phyloP scores from a whole-genome alignment of 768 basidiomycete species.

The Hygrocybe punicea region DNA sequence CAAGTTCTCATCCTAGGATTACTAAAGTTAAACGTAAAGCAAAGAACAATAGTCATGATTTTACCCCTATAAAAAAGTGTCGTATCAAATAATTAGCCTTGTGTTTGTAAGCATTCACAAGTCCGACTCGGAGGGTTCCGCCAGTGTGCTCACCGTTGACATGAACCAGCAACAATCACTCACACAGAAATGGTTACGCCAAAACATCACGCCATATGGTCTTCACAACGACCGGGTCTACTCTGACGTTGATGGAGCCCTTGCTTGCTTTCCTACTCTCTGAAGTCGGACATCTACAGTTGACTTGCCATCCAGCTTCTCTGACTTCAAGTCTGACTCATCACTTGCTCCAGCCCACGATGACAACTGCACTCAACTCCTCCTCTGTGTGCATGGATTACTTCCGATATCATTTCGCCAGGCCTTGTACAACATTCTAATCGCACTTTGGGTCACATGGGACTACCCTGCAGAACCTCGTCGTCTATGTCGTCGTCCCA shows the following conservation, averaged over 20 bases:
- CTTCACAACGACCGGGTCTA: conserved; percentile 53
- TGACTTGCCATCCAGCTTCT: conserved; percentile 24
- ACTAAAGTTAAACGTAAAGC: too few species aligned
- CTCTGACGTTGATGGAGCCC: conserved; percentile 56
- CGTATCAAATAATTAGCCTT: too few species aligned
- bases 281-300: conserved; percentile 82
- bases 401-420: conserved; percentile 79
- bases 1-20: too few species aligned
- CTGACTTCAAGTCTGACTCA: background rate
- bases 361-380: conserved; percentile 87
- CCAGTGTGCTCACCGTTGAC: too few species aligned
- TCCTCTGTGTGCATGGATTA: conserved; percentile 88
- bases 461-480: conserved; percentile 85
- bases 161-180: conserved; percentile 33
- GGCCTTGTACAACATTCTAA: conserved; percentile 87
- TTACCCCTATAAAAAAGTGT: too few species aligned
- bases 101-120: too few species aligned
- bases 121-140: too few species aligned
- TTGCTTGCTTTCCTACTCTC: conserved; percentile 57
- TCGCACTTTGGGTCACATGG: conserved; percentile 81
- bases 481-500: conserved; percentile 89
- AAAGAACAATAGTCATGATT: too few species aligned
- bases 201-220: conserved; percentile 56
- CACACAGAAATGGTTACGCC: conserved; percentile 63
- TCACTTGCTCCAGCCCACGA: conserved; percentile 66